These are phyloP conservation scores for Russula abietina DNA, from an alignment of 768 basidiomycete species.

Conservation along the genomic window DNA sequence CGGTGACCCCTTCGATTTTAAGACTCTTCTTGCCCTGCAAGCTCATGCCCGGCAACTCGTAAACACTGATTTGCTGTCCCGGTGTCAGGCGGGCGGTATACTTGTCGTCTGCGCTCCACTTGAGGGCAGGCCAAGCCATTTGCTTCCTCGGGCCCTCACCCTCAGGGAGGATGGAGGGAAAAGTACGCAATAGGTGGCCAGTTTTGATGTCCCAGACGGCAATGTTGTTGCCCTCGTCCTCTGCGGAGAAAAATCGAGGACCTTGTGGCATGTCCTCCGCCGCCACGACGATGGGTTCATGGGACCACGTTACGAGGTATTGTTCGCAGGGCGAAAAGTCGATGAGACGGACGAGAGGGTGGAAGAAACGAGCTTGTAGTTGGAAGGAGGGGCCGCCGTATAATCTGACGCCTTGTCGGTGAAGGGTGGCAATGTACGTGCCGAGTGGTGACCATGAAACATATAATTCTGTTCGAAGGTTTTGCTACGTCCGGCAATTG, in stretches of 20 bases:
- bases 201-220: slow-evolving; percentile 99
- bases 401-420: slow-evolving; percentile 89
- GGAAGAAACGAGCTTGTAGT: slow-evolving; percentile 84
- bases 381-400: slow-evolving; percentile 95
- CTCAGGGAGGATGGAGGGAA: slow-evolving; percentile 59
- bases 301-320: slow-evolving; percentile 96
- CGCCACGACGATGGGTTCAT: slow-evolving; percentile 83
- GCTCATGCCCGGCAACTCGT: slow-evolving; percentile 91
- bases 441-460: slow-evolving; percentile 97
- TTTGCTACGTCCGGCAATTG: slow-evolving; percentile 43
- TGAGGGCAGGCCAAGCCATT: slow-evolving; percentile 91
- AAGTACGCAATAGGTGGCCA: slow-evolving; percentile 86
- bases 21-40: slow-evolving; percentile 93
- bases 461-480: slow-evolving; percentile 86
- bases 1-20: slow-evolving; percentile 95
- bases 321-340: slow-evolving; percentile 97
- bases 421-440: slow-evolving; percentile 87
- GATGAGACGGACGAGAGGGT: slow-evolving; percentile 90
- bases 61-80: slow-evolving; percentile 91
- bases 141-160: slow-evolving; percentile 68
- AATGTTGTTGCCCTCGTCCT: slow-evolving; percentile 94
- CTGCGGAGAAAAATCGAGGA: slow-evolving; percentile 79
- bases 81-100: slow-evolving; percentile 86
- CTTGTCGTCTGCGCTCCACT: slow-evolving; percentile 97
- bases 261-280: slow-evolving; percentile 77